These are phyloP conservation scores for Cercospora nicotianae DNA, from an alignment of 2,329 filamentous ascomycete species.

Conservation along the genomic window DNA sequence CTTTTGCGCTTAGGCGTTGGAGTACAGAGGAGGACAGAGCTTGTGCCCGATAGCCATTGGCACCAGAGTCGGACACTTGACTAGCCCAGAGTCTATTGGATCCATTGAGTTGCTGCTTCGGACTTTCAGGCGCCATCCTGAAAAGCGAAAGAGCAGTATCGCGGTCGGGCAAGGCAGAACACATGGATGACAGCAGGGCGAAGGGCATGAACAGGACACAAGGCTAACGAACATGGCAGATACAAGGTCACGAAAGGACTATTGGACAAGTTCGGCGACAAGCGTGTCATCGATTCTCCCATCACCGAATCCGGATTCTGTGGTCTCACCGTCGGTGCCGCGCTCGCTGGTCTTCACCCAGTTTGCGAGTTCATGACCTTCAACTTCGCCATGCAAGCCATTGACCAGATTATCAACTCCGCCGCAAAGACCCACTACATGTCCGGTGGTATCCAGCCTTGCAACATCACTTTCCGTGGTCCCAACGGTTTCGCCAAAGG, in stretches of 20 bases:
- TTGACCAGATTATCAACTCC: constrained; percentile 99
- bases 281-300: constrained; percentile 95
- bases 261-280: constrained; percentile 93
- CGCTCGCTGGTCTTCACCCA: constrained; percentile 89
- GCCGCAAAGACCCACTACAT: constrained; percentile 99
- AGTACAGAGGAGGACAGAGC: background rate
- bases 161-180: background rate
- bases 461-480: constrained; percentile 99
- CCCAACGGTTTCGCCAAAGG: constrained; percentile 97
- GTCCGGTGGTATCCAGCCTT: constrained; percentile 98
- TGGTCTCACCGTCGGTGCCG: constrained; percentile 91
- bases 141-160: background rate
- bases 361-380: constrained; percentile 99
- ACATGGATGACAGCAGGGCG: background rate
- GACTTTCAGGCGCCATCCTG: background rate
- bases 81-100: background rate
- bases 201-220: background rate
- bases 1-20: background rate
- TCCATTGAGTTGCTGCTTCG: background rate
- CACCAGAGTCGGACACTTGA: background rate
- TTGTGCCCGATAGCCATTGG: background rate
- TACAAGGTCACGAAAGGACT: constrained; percentile 99
- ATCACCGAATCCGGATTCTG: constrained; percentile 97
- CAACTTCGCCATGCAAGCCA: constrained; percentile 99
- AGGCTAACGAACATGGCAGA: constrained; percentile 50